Percentiles rank a stretch among this genome's conserved stretches.
These are phyloP conservation scores for Curvularia eragrostidis DNA, from an alignment of 2,329 filamentous ascomycete species.

Conservation along the genomic window DNA sequence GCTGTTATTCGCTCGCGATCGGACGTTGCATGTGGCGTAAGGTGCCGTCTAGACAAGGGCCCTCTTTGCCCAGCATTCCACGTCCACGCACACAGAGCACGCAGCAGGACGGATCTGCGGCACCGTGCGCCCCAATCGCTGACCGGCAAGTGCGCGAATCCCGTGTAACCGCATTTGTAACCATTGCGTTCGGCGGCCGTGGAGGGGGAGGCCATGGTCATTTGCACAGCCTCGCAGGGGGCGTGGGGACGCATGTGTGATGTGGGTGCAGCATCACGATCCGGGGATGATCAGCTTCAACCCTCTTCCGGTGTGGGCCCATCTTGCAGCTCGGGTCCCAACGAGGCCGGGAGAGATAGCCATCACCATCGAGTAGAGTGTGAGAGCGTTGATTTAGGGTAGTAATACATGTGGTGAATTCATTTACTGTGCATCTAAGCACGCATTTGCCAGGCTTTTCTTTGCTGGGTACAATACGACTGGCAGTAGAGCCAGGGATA, in stretches of 20 bases:
- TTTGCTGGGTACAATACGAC: neutral
- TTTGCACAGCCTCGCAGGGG: conserved; percentile 10
- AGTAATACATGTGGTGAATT: conserved; percentile 5
- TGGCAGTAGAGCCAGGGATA: neutral
- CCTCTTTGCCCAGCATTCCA: too few relatives aligned
- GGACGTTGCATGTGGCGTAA: conserved; percentile 3
- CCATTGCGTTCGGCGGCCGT: neutral
- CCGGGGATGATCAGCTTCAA: neutral
- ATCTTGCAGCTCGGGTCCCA: conserved; percentile 1
- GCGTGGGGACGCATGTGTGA: conserved; percentile 4
- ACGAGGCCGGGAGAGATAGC: neutral
- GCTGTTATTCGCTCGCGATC: neutral
- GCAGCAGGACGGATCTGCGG: neutral
- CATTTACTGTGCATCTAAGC: conserved; percentile 1
- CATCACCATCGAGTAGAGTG: too few relatives aligned
- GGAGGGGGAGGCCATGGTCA: neutral
- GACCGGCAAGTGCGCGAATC: neutral
- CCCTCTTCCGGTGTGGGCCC: neutral
- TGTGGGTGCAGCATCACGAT: conserved; percentile 7
- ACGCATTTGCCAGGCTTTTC: neutral
- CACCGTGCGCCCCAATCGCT: neutral
- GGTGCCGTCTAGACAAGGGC: neutral
- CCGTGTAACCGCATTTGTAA: conserved; percentile 4
- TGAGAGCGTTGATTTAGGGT: neutral
- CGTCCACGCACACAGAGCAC: neutral